These are phyloP conservation scores for Colletotrichum navitas DNA, from an alignment of 2,329 filamentous ascomycete genomes.

Conservation along the genomic window DNA sequence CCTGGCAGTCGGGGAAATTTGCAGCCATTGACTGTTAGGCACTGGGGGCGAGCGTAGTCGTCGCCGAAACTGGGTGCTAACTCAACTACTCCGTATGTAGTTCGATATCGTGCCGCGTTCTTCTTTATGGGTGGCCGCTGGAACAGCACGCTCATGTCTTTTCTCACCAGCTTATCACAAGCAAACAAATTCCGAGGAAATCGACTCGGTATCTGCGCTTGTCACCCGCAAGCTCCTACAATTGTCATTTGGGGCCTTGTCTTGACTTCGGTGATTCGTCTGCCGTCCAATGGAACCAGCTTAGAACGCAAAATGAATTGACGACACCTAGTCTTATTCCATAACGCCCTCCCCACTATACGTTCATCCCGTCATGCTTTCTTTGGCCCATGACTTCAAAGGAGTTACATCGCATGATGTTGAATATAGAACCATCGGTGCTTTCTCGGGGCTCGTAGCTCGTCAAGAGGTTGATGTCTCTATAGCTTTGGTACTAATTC, in stretches of 20 bases:
- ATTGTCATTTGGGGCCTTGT: not conserved
- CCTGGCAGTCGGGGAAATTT: conserved; percentile 1
- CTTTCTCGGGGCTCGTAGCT: not conserved
- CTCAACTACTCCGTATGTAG: not conserved
- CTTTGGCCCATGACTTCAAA: not conserved
- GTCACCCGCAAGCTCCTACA: not conserved
- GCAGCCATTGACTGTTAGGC: not conserved
- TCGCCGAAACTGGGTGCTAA: not conserved
- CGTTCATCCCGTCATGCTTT: not conserved
- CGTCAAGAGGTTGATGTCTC: not conserved
- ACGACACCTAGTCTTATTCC: not conserved
- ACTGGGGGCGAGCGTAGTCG: not conserved
- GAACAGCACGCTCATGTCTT: not conserved
- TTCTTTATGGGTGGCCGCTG: not conserved
- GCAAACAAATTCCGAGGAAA: not conserved
- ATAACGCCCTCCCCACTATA: too few relatives aligned
- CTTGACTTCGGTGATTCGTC: not conserved
- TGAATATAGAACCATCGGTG: not conserved
- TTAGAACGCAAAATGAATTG: not conserved
- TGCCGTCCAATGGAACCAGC: too few relatives aligned
- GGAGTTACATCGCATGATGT: not conserved
- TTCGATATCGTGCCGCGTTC: not conserved
- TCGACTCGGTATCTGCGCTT: not conserved
- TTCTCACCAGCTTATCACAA: not conserved
- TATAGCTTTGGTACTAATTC: conserved; percentile 50